These are phyloP conservation scores for Cicer chorassanicum DNA, from an alignment of 306 rosid species.

Conservation along the genomic window DNA sequence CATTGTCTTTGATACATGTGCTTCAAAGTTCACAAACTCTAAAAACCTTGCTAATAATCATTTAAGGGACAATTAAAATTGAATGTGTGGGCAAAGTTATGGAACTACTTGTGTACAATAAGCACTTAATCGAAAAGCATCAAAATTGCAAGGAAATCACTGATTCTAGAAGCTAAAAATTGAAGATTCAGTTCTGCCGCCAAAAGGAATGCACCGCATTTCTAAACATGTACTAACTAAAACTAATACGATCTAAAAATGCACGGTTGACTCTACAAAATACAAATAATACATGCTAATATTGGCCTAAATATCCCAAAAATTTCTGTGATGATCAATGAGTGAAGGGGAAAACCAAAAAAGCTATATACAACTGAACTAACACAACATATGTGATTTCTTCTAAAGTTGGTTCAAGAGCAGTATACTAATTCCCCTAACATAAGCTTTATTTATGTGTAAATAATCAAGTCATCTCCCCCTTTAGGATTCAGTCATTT, in stretches of 20 bases:
- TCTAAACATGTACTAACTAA: background rate
- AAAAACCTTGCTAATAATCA: background rate
- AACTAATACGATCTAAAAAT: background rate
- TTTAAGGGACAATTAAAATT: background rate
- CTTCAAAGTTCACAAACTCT: background rate
- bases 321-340: background rate
- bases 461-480: background rate
- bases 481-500: background rate
- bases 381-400: constrained; percentile 20
- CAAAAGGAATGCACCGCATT: too few species aligned
- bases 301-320: constrained; percentile 26
- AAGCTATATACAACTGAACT: constrained; percentile 42
- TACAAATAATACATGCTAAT: background rate
- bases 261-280: background rate
- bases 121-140: too few species aligned
- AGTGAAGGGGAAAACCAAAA: constrained; percentile 22
- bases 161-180: too few species aligned
- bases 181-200: too few species aligned
- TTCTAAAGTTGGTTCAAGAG: constrained; percentile 21
- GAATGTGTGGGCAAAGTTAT: background rate
- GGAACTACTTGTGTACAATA: background rate
- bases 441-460: constrained; percentile 33
- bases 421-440: background rate
- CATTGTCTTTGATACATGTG: background rate
- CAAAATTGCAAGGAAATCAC: too few species aligned